Percentiles rank a stretch among this genome's conserved stretches.
Evolutionary conservation across 1,139 yeast species (phyloP).

Genomic region (Blastobotrys elegans): DNA sequence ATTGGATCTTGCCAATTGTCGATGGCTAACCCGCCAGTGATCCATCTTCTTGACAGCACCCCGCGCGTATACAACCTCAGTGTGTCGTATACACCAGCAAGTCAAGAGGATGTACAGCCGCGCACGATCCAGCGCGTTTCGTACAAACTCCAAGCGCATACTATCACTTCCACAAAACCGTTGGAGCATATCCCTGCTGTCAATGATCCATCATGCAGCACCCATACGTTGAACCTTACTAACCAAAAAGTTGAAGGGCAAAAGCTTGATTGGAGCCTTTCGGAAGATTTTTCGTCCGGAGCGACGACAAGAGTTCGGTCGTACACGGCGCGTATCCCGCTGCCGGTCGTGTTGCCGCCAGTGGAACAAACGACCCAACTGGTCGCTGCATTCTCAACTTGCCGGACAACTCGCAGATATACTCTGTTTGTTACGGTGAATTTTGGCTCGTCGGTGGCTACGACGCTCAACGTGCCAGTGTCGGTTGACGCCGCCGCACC

Average conservation of each 20-base stretch:
- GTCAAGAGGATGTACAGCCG: background rate
- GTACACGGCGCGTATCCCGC: background rate
- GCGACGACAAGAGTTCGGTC: background rate
- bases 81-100: constrained; percentile 7
- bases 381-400: constrained; percentile 9
- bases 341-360: constrained; percentile 8
- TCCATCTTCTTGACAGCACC: background rate
- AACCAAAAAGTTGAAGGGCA: constrained; percentile 6
- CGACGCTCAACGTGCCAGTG: constrained; percentile 4
- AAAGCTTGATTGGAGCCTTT: constrained; percentile 2
- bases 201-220: constrained; percentile 1
- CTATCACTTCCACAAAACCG: constrained; percentile 2
- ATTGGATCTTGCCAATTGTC: constrained; percentile 9
- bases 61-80: constrained; percentile 1
- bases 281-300: background rate
- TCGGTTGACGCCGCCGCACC: background rate
- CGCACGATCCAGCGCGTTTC: constrained; percentile 2
- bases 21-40: constrained; percentile 6
- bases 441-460: background rate
- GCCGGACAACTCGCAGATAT: constrained; percentile 8
- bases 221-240: constrained; percentile 1
- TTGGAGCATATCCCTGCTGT: constrained; percentile 2
- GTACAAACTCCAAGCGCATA: constrained; percentile 9
- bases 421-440: constrained; percentile 4
- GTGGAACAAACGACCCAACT: background rate